These are phyloP conservation scores for Emmonsiellopsis sp. DNA, from an alignment of 2,329 filamentous ascomycete genomes.

Conservation along the genomic window DNA sequence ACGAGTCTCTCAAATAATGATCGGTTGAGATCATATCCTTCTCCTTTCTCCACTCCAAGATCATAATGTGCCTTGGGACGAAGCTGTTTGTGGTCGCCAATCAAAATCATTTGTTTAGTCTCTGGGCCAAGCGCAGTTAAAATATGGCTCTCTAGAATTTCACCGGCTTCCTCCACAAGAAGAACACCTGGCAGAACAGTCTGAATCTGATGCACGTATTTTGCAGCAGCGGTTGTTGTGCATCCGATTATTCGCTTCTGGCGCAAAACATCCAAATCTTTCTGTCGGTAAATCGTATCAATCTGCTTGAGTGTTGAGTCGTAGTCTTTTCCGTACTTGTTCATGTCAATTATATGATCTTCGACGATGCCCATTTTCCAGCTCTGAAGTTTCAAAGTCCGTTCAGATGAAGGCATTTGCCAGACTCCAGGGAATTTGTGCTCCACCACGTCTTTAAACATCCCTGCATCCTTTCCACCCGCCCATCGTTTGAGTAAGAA, in stretches of 20 bases:
- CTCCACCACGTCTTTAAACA: conserved; percentile 25
- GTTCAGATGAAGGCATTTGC: conserved; percentile 35
- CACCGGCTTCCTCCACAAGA: conserved; percentile 63
- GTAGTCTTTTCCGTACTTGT: conserved; percentile 8
- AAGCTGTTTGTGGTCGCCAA: conserved; percentile 66
- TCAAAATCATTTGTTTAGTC: conserved; percentile 53
- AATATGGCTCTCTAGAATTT: conserved; percentile 61
- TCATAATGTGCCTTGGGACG: conserved; percentile 57
- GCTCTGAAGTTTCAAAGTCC: conserved; percentile 26
- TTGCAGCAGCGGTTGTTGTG: conserved; percentile 63
- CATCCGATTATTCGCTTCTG: conserved; percentile 56
- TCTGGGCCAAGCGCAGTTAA: conserved; percentile 47
- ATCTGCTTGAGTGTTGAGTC: conserved; percentile 7
- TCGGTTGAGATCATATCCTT: conserved; percentile 40
- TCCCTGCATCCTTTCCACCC: conserved; percentile 38
- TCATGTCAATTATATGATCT: conserved; percentile 38
- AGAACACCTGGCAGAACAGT: conserved; percentile 50
- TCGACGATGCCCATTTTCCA: conserved; percentile 42
- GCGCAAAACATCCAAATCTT: conserved; percentile 37
- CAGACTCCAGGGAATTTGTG: conserved; percentile 39
- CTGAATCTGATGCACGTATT: conserved; percentile 46
- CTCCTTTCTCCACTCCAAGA: conserved; percentile 53
- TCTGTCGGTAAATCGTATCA: conserved; percentile 17
- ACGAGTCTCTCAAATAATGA: conserved; percentile 64
- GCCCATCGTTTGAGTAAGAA: conserved; percentile 52